Evolutionary conservation across 2,329 filamentous ascomycete genomes (phyloP).

Genomic region (Penicillium sp.): DNA sequence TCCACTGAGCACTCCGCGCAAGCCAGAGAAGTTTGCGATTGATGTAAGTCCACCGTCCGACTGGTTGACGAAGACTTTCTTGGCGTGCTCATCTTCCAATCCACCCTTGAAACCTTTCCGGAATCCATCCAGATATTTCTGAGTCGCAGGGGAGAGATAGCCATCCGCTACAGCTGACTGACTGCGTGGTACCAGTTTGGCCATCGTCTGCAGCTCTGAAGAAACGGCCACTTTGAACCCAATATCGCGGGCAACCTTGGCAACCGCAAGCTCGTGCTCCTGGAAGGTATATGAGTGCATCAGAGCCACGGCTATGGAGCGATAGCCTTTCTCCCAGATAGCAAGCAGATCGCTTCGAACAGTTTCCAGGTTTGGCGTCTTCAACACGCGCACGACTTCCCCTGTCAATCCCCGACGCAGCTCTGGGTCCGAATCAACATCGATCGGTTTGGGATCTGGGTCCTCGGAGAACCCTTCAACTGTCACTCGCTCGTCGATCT

Average conservation of each 20-base stretch:
- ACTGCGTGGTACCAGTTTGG: conserved; percentile 72
- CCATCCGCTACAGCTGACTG: conserved; percentile 76
- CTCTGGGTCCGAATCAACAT: conserved; percentile 62
- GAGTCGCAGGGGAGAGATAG: conserved; percentile 74
- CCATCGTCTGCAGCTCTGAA: conserved; percentile 79
- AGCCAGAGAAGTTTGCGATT: conserved; percentile 67
- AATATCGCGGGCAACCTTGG: conserved; percentile 70
- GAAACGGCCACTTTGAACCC: conserved; percentile 78
- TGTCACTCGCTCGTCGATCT: conserved; percentile 84
- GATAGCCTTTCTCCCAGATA: conserved; percentile 67
- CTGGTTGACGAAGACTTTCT: conserved; percentile 94
- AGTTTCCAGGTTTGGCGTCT: conserved; percentile 56
- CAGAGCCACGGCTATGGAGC: conserved; percentile 79
- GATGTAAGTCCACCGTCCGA: conserved; percentile 70
- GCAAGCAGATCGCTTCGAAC: conserved; percentile 60
- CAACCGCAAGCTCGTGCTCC: conserved; percentile 75
- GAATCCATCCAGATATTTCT: conserved; percentile 63
- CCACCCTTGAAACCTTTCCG: conserved; percentile 70
- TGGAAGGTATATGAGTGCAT: conserved; percentile 91
- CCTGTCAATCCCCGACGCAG: conserved; percentile 55
- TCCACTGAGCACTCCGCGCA: conserved; percentile 84
- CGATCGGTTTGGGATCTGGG: too few relatives aligned
- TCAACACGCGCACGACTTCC: conserved; percentile 68
- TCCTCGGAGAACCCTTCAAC: conserved; percentile 61
- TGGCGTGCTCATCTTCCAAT: conserved; percentile 68